Conservation (phyloP, 73 alveolate species). For the Tetrahymena thermophila region DNA sequence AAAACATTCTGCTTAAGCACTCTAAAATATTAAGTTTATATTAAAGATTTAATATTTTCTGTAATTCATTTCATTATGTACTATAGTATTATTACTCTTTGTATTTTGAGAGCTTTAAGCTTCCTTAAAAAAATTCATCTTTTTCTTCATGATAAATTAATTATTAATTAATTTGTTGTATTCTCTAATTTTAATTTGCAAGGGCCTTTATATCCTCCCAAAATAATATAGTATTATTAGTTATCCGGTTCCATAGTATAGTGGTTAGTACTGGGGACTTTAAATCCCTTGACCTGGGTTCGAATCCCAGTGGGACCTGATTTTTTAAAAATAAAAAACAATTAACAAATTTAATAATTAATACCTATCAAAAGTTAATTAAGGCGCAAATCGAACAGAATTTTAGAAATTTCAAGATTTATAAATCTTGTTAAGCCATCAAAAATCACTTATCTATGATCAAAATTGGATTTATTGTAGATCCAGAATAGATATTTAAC, state of each 20-base stretch:
- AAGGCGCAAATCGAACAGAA: neutral
- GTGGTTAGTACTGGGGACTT: slow-evolving; percentile 3
- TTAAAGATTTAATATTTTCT: neutral
- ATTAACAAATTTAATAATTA: neutral
- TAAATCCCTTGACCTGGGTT: slow-evolving; percentile 4
- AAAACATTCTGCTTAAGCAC: neutral
- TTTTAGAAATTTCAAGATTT: neutral
- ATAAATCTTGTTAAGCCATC: neutral
- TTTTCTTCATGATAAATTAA: neutral
- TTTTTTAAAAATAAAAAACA: neutral
- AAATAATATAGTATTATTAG: neutral
- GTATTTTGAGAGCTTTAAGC: neutral
- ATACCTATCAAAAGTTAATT: neutral
- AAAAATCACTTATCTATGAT: neutral
- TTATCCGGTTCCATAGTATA: neutral
- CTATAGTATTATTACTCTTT: neutral
- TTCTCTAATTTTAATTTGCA: neutral
- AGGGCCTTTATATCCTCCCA: neutral
- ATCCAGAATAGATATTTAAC: neutral
- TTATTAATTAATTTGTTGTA: no score
- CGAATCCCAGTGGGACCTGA: slow-evolving; percentile 3
- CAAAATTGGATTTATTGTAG: neutral
- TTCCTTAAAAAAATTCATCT: neutral
- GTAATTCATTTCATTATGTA: neutral
- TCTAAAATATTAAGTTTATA: neutral